Evolutionary conservation across 177 flowering plant genomes (phyloP).

Genomic region (Vitis hybrid): DNA sequence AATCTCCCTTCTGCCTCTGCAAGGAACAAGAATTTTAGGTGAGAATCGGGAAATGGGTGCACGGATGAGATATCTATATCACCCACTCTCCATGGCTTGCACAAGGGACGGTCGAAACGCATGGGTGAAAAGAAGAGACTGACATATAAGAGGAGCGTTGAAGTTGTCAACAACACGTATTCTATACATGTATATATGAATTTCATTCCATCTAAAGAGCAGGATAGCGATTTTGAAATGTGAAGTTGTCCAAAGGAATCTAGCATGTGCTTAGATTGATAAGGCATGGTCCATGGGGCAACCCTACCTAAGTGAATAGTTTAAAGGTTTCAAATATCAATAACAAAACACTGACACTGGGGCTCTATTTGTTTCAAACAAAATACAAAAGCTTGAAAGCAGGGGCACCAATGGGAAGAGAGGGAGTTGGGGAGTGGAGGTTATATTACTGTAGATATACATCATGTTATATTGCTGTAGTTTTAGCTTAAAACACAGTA

Average conservation of each 20-base stretch:
- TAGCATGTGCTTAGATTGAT: background rate
- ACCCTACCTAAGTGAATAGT: background rate
- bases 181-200: background rate
- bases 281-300: background rate
- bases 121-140: background rate
- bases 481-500: too few species aligned
- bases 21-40: constrained; percentile 9
- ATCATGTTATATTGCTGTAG: too few species aligned
- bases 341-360: background rate
- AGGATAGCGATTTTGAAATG: too few species aligned
- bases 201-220: too few species aligned
- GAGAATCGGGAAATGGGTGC: background rate
- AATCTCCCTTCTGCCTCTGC: constrained; percentile 86
- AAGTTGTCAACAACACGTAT: background rate
- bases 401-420: background rate
- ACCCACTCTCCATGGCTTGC: background rate
- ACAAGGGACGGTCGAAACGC: background rate
- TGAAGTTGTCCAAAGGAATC: background rate
- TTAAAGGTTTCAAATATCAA: background rate
- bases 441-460: too few species aligned
- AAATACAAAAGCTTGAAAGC: background rate
- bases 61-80: background rate
- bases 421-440: background rate
- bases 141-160: background rate
- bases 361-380: background rate